These are phyloP conservation scores for Sporothrix globosa DNA, from an alignment of 2,329 filamentous ascomycete species.

Conservation along the genomic window DNA sequence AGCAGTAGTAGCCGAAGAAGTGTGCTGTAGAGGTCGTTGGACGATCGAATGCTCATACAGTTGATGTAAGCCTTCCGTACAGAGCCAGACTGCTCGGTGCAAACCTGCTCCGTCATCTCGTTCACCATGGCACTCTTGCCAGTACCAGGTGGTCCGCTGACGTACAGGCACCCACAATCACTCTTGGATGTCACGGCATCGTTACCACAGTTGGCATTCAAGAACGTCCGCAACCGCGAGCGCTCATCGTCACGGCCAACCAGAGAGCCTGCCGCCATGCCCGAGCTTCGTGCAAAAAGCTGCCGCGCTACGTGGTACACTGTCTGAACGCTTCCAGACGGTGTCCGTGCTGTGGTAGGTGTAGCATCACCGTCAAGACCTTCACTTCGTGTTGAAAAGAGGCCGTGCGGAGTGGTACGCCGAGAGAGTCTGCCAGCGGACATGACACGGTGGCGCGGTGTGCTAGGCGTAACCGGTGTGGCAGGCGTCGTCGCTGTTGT, in stretches of 20 bases:
- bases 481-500: slow-evolving; percentile 21
- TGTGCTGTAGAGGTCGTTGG: slow-evolving; percentile 80
- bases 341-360: slow-evolving; percentile 64
- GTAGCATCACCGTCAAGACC: slow-evolving; percentile 2
- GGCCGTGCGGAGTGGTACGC: slow-evolving; percentile 70
- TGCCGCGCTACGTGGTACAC: slow-evolving; percentile 88
- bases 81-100: slow-evolving; percentile 49
- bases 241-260: slow-evolving; percentile 75
- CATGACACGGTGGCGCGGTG: slow-evolving; percentile 82
- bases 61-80: slow-evolving; percentile 83
- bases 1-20: slow-evolving; percentile 68
- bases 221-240: slow-evolving; percentile 68
- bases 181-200: slow-evolving; percentile 47
- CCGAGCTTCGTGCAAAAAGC: slow-evolving; percentile 78
- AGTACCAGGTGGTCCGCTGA: slow-evolving; percentile 93
- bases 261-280: slow-evolving; percentile 71
- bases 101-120: slow-evolving; percentile 69
- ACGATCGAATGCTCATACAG: slow-evolving; percentile 93
- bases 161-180: slow-evolving; percentile 82
- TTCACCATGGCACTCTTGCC: slow-evolving; percentile 94
- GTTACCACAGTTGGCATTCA: slow-evolving; percentile 49
- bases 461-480: slow-evolving; percentile 63
- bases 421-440: slow-evolving; percentile 74
- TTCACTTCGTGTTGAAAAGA: neutral
- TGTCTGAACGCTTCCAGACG: slow-evolving; percentile 65